Percentiles rank a stretch among this genome's conserved stretches.
These are phyloP conservation scores for Backusella tuberculispora DNA, from an alignment of 192 early-diverging fungal species.

Conservation along the genomic window DNA sequence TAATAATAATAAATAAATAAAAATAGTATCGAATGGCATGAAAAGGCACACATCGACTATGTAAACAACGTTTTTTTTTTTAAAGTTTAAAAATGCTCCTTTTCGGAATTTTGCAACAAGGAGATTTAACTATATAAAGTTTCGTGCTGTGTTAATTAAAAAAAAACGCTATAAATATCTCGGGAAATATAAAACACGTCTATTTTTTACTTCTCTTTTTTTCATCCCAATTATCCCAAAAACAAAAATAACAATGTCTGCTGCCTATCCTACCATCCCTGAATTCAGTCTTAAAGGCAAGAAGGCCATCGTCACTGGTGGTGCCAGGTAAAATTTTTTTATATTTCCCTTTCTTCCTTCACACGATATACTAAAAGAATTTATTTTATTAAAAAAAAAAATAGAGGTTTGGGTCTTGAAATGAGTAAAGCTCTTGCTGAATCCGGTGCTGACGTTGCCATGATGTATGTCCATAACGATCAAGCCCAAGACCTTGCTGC, in stretches of 20 bases:
- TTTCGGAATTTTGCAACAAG: conserved; percentile 3
- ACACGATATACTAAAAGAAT: neutral
- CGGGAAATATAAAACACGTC: neutral
- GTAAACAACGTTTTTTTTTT: neutral
- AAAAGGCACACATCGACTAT: neutral
- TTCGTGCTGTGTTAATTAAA: neutral
- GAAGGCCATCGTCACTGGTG: conserved; percentile 38
- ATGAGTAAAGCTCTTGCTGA: conserved; percentile 42
- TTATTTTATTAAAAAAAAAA: too few relatives aligned
- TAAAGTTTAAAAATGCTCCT: neutral
- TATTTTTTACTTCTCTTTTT: neutral
- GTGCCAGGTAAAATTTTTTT: conserved; percentile 31
- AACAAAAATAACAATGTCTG: neutral
- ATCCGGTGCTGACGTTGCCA: conserved; percentile 40
- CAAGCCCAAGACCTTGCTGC: conserved; percentile 35
- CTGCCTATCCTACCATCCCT: conserved; percentile 21
- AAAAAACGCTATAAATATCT: neutral
- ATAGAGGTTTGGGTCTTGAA: conserved; percentile 39
- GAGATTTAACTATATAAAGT: conserved; percentile 15
- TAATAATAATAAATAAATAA: conserved; percentile 13
- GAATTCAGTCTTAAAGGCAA: conserved; percentile 42
- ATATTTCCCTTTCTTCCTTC: neutral
- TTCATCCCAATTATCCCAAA: neutral
- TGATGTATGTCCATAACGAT: conserved; percentile 42
- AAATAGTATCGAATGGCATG: neutral